Conservation (phyloP, 2,329 filamentous ascomycete species). For the Aspergillus ustus region DNA sequence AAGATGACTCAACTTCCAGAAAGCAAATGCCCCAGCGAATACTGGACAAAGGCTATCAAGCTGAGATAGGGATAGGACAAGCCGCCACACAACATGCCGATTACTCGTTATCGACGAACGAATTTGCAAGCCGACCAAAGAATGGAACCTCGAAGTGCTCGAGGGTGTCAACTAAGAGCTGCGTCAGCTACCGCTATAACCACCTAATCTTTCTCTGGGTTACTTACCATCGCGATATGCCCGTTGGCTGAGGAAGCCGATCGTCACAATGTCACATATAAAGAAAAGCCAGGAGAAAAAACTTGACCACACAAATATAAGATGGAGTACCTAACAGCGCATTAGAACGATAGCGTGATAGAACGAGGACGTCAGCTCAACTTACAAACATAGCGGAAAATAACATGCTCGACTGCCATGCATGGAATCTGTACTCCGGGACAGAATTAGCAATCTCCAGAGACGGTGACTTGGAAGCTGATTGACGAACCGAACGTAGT, state of each 20-base stretch:
- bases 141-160: conserved; percentile 82
- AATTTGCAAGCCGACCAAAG: conserved; percentile 82
- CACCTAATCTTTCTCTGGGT: background rate
- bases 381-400: conserved; percentile 71
- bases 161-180: conserved; percentile 61
- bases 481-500: conserved; percentile 79
- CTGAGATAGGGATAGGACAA: background rate
- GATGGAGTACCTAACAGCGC: conserved; percentile 71
- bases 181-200: conserved; percentile 14
- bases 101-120: conserved; percentile 86
- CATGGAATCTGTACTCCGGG: conserved; percentile 73
- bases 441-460: background rate
- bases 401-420: conserved; percentile 87
- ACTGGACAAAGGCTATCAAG: conserved; percentile 11
- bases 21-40: background rate
- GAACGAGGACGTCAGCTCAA: conserved; percentile 14
- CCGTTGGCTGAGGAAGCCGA: conserved; percentile 74
- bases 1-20: background rate
- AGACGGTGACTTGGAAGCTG: background rate
- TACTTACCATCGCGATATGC: conserved; percentile 81
- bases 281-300: conserved; percentile 86
- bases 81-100: background rate
- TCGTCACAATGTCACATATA: conserved; percentile 73
- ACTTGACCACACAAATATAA: conserved; percentile 83
- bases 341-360: conserved; percentile 13